Evolutionary conservation across 2,329 filamentous ascomycete species (phyloP).

Genomic region (Dactylellina haptotyla): DNA sequence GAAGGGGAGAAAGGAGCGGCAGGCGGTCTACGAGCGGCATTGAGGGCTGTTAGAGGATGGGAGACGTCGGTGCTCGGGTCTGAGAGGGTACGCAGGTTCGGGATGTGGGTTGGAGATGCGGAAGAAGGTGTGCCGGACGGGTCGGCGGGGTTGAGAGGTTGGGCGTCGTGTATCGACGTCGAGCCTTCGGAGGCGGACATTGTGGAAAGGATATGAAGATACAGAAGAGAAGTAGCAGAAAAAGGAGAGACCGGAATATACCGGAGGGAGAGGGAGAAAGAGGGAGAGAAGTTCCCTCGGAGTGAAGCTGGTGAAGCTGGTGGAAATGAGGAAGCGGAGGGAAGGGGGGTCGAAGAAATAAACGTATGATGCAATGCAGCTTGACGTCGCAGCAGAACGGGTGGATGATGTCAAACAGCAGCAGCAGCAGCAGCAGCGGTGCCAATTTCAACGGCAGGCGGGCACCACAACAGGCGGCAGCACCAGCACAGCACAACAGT

Average conservation of each 20-base stretch:
- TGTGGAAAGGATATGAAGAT: not conserved
- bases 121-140: not conserved
- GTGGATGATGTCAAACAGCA: slow-evolving; percentile 53
- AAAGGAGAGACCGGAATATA: not conserved
- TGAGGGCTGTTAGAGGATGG: slow-evolving; percentile 54
- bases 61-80: slow-evolving; percentile 29
- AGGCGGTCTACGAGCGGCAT: slow-evolving; percentile 69
- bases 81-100: slow-evolving; percentile 34
- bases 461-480: slow-evolving; percentile 2
- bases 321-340: not conserved
- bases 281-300: too few species aligned
- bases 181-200: slow-evolving; percentile 30
- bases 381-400: slow-evolving; percentile 16
- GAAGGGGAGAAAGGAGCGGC: slow-evolving; percentile 63
- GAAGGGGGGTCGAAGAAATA: not conserved
- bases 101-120: slow-evolving; percentile 10
- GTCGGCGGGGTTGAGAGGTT: slow-evolving; percentile 11
- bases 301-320: too few species aligned
- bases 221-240: not conserved
- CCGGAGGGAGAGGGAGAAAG: not conserved
- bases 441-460: slow-evolving; percentile 18
- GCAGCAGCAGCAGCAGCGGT: slow-evolving; percentile 8
- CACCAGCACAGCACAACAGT: slow-evolving; percentile 1
- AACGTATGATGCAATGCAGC: slow-evolving; percentile 51
- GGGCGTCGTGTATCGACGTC: slow-evolving; percentile 32